These are phyloP conservation scores for Aureobasidium melanogenum DNA, from an alignment of 2,329 filamentous ascomycete genomes.

Conservation along the genomic window DNA sequence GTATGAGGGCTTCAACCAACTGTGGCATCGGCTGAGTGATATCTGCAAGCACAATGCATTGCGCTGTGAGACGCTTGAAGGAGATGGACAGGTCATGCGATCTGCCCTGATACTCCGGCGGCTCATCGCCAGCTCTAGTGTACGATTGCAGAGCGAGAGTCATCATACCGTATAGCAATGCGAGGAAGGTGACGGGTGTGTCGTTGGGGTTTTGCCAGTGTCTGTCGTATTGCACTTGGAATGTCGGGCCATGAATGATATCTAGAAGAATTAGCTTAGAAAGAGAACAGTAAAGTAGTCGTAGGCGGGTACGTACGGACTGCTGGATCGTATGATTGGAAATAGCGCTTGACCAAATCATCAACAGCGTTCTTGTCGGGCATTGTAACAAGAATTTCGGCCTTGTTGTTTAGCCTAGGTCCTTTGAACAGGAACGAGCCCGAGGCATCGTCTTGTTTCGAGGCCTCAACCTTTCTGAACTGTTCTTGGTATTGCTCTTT, in stretches of 20 bases:
- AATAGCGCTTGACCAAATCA: constrained; percentile 78
- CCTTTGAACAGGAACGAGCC: constrained; percentile 74
- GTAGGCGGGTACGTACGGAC: constrained; percentile 39
- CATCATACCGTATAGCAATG: constrained; percentile 66
- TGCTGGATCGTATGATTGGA: constrained; percentile 67
- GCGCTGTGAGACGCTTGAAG: constrained; percentile 64
- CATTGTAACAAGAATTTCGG: constrained; percentile 69
- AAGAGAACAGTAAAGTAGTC: not conserved
- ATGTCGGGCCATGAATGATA: constrained; percentile 61
- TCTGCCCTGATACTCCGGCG: constrained; percentile 65
- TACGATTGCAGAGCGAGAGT: constrained; percentile 72
- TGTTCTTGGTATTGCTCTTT: constrained; percentile 84
- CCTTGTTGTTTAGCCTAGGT: constrained; percentile 57
- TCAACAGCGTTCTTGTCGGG: constrained; percentile 78
- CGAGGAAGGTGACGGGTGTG: constrained; percentile 69
- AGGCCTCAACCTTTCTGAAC: constrained; percentile 63
- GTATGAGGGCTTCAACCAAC: constrained; percentile 68
- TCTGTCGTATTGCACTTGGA: constrained; percentile 61
- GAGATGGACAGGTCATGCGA: constrained; percentile 40
- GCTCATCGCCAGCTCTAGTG: constrained; percentile 69
- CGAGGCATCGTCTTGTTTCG: constrained; percentile 54
- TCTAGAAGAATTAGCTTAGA: constrained; percentile 16
- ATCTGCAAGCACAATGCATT: constrained; percentile 67
- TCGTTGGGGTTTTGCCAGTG: constrained; percentile 66
- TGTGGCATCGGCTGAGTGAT: constrained; percentile 67